Conservation (phyloP, 305 asterid species). For the Rubia balearica region DNA sequence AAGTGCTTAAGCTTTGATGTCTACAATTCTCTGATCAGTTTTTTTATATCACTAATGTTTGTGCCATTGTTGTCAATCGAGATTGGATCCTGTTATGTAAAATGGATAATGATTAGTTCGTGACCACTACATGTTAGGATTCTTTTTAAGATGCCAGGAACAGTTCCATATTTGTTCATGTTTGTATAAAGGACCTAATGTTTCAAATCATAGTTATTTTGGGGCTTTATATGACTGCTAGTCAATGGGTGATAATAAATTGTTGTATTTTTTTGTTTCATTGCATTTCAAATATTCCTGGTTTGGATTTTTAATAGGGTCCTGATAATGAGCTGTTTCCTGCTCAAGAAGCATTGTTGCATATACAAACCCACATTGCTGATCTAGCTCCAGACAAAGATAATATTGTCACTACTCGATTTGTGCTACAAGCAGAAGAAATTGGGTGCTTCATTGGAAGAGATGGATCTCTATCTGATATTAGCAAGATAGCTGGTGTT, state of each 20-base stretch:
- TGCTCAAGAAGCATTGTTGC: conserved; percentile 97
- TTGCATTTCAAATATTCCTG: conserved; percentile 20
- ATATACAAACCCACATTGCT: conserved; percentile 75
- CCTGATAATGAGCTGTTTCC: conserved; percentile 95
- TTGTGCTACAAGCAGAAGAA: conserved; percentile 74
- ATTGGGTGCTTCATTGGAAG: conserved; percentile 43
- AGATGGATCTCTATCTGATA: conserved; percentile 36
- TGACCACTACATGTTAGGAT: not conserved
- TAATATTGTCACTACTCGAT: conserved; percentile 63
- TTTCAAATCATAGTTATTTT: not conserved
- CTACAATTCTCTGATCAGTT: not conserved
- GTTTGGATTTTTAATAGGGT: conserved; percentile 45
- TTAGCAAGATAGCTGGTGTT: conserved; percentile 60
- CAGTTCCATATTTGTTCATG: not conserved
- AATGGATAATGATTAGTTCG: not conserved
- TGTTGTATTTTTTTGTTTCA: not conserved
- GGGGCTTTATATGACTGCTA: not conserved
- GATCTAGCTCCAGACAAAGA: conserved; percentile 77
- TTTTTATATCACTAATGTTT: not conserved
- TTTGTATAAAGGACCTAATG: not conserved
- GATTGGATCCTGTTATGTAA: not conserved
- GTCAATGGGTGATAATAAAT: not conserved
- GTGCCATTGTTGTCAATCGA: not conserved
- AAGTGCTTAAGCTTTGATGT: not conserved
- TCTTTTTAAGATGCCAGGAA: not conserved